Evolutionary conservation across 805 yeast genomes (phyloP), one percentile per base, ranked within the genome.

Genomic region (Yarrowia keelungensis): DNA sequence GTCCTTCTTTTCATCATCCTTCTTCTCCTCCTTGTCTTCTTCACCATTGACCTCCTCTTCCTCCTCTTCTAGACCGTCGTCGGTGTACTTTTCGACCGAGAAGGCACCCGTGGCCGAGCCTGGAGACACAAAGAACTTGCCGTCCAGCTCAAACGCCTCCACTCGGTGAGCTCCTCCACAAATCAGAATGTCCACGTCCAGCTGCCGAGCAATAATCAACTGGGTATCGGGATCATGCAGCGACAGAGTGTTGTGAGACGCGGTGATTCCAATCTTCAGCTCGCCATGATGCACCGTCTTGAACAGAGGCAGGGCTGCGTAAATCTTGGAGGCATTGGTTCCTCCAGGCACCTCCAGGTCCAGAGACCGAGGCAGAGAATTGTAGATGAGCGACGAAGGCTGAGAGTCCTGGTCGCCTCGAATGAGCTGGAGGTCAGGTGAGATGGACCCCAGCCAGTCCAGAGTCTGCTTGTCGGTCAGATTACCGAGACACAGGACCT

Each of bases 21-120:
- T 58, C 35, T 53, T 69, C 26, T 64, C 71, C 16, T 71, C 72
- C 35, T 69, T 76, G 22, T 73, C 74, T 32, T 78, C 78, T 41
- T 76, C 76, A 0, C 73, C 75, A 36, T 74, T 75, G 32, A 77
- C 78, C 39, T 77, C 79, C 5, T 76, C 82, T 3, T 83, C 82
- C 2, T 84, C 88, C 19, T 84, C 86, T 2, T 82, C 83, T 8
- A 81, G 82, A 69, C 87, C 87, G 79, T 87, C 86, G 74, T 87
- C 89, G 41, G 90, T 84, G 51, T 84, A 84, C 49, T 42, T 42
- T n/a, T 47, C 56, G 38, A 62, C 67, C 19, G 68, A 51, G 72
- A 84, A 86, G 0, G 98, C 97, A 35, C 99, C 99, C 0, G 98
- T 93, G 50, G 97, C 97, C 75, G 97, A 89, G 0, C 99, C 99